These are phyloP conservation scores for Cicer arietinum DNA, from an alignment of 306 rosid genomes.

Conservation along the genomic window DNA sequence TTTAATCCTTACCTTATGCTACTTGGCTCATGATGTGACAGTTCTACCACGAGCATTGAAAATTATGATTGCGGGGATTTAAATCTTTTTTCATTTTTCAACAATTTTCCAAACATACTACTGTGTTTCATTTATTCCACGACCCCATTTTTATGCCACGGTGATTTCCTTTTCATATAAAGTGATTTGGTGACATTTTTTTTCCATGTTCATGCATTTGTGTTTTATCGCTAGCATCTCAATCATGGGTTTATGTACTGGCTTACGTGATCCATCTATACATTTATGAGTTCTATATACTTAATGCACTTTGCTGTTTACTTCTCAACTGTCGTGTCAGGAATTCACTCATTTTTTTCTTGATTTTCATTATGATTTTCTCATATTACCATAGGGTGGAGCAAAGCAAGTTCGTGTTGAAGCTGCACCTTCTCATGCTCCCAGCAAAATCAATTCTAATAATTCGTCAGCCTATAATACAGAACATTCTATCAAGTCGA, in stretches of 20 bases:
- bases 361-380: slow-evolving; percentile 27
- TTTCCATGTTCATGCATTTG: slow-evolving; percentile 15
- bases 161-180: slow-evolving; percentile 25
- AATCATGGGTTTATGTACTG: not conserved
- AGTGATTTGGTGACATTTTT: slow-evolving; percentile 19
- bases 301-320: slow-evolving; percentile 15
- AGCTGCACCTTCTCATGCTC: slow-evolving; percentile 51
- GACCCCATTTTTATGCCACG: not conserved
- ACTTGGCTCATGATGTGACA: slow-evolving; percentile 15
- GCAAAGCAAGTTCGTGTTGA: slow-evolving; percentile 58
- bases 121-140: not conserved
- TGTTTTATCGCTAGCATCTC: slow-evolving; percentile 12
- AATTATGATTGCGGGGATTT: slow-evolving; percentile 15
- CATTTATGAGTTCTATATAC: not conserved
- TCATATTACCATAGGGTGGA: slow-evolving; percentile 66
- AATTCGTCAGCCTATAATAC: slow-evolving; percentile 45
- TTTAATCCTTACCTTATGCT: slow-evolving; percentile 27
- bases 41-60: slow-evolving; percentile 1
- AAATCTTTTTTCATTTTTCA: not conserved
- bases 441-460: slow-evolving; percentile 50
- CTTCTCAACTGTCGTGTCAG: not conserved
- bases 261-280: slow-evolving; percentile 7
- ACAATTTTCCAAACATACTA: slow-evolving; percentile 1
- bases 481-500: slow-evolving; percentile 43
- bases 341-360: slow-evolving; percentile 31